Evolutionary conservation across 2,329 filamentous ascomycete species (phyloP), one percentile per base, ranked within the genome.

Genomic region (Ophiostoma pallidulum): DNA sequence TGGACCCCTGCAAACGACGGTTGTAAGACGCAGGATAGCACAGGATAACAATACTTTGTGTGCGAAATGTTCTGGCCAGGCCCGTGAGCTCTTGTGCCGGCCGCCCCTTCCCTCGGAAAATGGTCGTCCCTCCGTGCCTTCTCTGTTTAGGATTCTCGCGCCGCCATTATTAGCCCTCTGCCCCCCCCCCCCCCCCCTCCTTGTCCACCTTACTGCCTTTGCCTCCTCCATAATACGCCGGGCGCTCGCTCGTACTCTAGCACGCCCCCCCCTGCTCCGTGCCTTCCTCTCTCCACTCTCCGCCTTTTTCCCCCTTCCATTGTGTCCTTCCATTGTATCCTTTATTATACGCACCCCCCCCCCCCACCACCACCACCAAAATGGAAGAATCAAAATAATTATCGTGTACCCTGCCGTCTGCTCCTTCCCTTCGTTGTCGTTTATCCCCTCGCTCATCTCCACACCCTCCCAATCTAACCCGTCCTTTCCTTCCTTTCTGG

Each of bases 381-480:
- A 41, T 8, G 13, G 31, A 29, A 19, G 16, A 12, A 18, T 29
- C 16, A 37, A 12, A 43, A 46, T 43, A 22, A 36, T 22, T 44
- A 20, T 29, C 6, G 44, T 35, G 48, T 37, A 19, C 22, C 28
- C 43, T 33, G 40, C 42, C 35, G 35, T 41, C 38, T 43, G 37
- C 42, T 45, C 41, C 41, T 52, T 45, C 42, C 42, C 35, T 8
- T 10, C 35, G 24, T 28, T 41, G 18, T 18, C n/a, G 36, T 53
- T 53, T 51, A 51, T 39, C 50, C 45, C 35, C 47, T 45, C 32
- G 41, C 45, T 32, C 50, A 52, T 54, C 52, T 47, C 52, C 52
- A 54, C 52, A 54, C 37, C 41, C 48, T 51, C 36, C 47, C 50
- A 32, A 50, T 47, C 38, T 45, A 44, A 41, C 48, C 41, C 36